Conservation (phyloP, 1,284 basidiomycete genomes). For the Sporisorium iseilematis-ciliati region DNA sequence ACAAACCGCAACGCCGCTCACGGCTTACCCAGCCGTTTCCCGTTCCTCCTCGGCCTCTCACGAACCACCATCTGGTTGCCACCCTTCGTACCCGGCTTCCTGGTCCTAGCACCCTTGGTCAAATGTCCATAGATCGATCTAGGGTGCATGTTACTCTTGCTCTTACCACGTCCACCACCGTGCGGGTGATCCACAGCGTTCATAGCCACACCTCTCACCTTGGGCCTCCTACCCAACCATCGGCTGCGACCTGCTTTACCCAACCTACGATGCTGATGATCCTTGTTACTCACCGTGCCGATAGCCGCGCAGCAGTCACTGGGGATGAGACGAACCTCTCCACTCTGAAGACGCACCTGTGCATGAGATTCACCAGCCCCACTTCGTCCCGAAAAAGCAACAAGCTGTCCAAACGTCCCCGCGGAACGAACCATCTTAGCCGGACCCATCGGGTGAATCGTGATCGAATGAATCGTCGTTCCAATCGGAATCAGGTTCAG, state of each 20-base stretch:
- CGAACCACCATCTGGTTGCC: conserved; percentile 95
- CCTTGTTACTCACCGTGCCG: conserved; percentile 89
- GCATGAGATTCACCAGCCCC: conserved; percentile 75
- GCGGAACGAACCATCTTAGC: conserved; percentile 89
- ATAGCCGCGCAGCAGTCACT: conserved; percentile 88
- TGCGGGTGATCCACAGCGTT: conserved; percentile 97
- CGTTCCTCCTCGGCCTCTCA: conserved; percentile 86
- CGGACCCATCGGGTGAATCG: conserved; percentile 81
- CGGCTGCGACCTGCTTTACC: conserved; percentile 92
- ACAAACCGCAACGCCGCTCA: conserved; percentile 1
- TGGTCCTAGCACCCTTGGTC: conserved; percentile 90
- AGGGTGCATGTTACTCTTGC: conserved; percentile 81
- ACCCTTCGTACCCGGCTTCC: conserved; percentile 84
- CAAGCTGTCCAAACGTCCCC: conserved; percentile 84
- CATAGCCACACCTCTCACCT: conserved; percentile 97
- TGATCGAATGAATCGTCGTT: conserved; percentile 88
- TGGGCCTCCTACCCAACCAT: conserved; percentile 88
- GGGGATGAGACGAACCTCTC: conserved; percentile 89
- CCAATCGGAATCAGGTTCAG: conserved; percentile 91
- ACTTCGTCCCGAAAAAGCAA: conserved; percentile 57
- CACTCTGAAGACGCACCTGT: conserved; percentile 88
- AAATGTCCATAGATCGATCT: conserved; percentile 86
- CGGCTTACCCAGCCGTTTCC: conserved; percentile 73
- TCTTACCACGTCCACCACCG: conserved; percentile 97
- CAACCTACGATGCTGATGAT: conserved; percentile 85